phyloP scores from a whole-genome alignment of 2,329 filamentous ascomycete species.

The Drechmeria coniospora region DNA sequence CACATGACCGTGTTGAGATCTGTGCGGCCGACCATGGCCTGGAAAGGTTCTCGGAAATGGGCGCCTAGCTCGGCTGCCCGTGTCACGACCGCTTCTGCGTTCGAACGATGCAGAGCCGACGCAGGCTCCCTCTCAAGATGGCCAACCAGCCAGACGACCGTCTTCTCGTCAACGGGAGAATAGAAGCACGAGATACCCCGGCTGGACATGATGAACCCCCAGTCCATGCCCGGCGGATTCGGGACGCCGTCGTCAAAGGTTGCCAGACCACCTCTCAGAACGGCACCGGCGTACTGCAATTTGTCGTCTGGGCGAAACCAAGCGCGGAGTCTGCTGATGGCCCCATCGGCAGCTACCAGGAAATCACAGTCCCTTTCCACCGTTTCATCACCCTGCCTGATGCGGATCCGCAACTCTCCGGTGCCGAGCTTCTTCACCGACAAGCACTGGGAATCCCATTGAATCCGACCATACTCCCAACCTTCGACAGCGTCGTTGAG shows the following conservation, averaged over 20 bases:
- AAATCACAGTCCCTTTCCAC: conserved; percentile 20
- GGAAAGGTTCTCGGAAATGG: conserved; percentile 22
- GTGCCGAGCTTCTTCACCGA: conserved; percentile 8
- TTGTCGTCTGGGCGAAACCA: conserved; percentile 22
- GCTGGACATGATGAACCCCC: conserved; percentile 24
- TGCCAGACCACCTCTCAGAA: conserved; percentile 22
- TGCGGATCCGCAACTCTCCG: conserved; percentile 10
- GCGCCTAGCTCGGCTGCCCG: conserved; percentile 17
- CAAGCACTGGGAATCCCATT: conserved; percentile 13
- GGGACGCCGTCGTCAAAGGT: conserved; percentile 19
- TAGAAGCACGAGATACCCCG: conserved; percentile 26
- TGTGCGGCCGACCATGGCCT: conserved; percentile 21
- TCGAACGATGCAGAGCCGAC: conserved; percentile 4
- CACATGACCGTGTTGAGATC: conserved; percentile 20
- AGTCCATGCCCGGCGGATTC: conserved; percentile 17
- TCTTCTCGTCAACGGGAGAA: conserved; percentile 24
- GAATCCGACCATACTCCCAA: conserved; percentile 6
- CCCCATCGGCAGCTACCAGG: conserved; percentile 29
- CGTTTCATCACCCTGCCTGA: conserved; percentile 3
- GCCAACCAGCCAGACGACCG: conserved; percentile 27
- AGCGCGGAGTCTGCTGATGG: conserved; percentile 23
- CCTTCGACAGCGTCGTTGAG: conserved; percentile 13
- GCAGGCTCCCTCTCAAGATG: conserved; percentile 11
- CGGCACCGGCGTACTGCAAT: conserved; percentile 22
- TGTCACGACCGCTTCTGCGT: conserved; percentile 15